phyloP scores from a whole-genome alignment of 352 stramenopile species.

The Paralagenidium karlingii region DNA sequence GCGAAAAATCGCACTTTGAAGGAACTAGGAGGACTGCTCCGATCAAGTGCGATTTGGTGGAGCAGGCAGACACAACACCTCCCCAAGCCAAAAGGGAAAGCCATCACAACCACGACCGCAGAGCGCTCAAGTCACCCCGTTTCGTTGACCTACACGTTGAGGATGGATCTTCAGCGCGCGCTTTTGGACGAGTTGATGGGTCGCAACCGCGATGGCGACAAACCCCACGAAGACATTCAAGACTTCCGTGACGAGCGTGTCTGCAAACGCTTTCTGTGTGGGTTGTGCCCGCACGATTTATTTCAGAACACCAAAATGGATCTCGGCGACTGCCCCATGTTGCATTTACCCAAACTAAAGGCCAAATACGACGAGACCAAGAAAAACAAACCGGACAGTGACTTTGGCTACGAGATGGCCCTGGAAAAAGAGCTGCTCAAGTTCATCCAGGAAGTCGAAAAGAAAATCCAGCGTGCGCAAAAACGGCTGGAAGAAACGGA shows the following conservation, averaged over 20 bases:
- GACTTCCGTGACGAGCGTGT: constrained; percentile 63
- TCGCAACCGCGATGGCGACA: constrained; percentile 83
- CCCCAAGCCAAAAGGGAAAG: no score
- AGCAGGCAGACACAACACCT: no score
- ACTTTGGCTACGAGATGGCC: constrained; percentile 59
- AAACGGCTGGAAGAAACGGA: constrained; percentile 56
- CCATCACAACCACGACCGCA: no score
- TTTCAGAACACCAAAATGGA: constrained; percentile 88
- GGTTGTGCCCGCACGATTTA: constrained; percentile 76
- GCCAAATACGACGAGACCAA: constrained; percentile 36
- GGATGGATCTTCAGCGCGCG: constrained; percentile 75
- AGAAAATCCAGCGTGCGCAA: constrained; percentile 64
- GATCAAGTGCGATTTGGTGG: no score
- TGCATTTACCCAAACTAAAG: constrained; percentile 66
- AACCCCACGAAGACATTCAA: constrained; percentile 55
- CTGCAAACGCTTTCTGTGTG: constrained; percentile 74
- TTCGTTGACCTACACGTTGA: background rate
- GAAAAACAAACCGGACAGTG: no score
- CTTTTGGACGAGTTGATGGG: constrained; percentile 87
- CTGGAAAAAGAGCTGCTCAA: constrained; percentile 44
- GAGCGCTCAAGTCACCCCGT: no score
- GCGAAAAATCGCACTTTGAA: no score
- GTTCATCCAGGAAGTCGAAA: constrained; percentile 34
- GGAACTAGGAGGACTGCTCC: no score
- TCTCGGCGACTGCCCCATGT: constrained; percentile 42